Evolutionary conservation across 2,329 filamentous ascomycete species (phyloP).

Genomic region (Pezicula rhizophila): DNA sequence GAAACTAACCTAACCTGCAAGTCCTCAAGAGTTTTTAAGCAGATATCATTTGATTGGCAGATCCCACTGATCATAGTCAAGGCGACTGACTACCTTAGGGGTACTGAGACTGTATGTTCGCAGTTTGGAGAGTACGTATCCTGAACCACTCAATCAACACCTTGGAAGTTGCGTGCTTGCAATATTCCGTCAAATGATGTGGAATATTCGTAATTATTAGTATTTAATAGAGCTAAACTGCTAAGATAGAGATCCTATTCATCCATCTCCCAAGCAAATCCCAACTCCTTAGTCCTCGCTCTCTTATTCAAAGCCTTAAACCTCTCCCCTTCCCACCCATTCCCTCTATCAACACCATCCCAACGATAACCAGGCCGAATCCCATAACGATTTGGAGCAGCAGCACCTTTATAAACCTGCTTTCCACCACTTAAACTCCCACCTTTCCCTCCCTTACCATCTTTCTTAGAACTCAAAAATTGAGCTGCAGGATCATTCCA

Average conservation of each 20-base stretch:
- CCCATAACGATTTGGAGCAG: constrained; percentile 86
- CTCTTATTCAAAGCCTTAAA: constrained; percentile 81
- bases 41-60: too few species aligned
- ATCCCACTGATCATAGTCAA: too few species aligned
- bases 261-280: constrained; percentile 97
- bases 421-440: constrained; percentile 18
- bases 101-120: too few species aligned
- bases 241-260: constrained; percentile 43
- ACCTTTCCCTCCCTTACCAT: constrained; percentile 24
- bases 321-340: constrained; percentile 88
- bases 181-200: too few species aligned
- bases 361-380: constrained; percentile 89
- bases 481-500: constrained; percentile 94
- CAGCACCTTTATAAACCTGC: constrained; percentile 66
- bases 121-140: too few species aligned
- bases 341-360: constrained; percentile 94
- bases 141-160: too few species aligned
- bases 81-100: too few species aligned
- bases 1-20: too few species aligned
- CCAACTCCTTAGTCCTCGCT: constrained; percentile 69
- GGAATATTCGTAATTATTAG: neutral
- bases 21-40: too few species aligned
- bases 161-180: too few species aligned
- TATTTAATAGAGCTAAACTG: constrained; percentile 7
- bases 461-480: constrained; percentile 55